phyloP scores from a whole-genome alignment of 2,329 filamentous ascomycete species.

The Cladosporium sp. region DNA sequence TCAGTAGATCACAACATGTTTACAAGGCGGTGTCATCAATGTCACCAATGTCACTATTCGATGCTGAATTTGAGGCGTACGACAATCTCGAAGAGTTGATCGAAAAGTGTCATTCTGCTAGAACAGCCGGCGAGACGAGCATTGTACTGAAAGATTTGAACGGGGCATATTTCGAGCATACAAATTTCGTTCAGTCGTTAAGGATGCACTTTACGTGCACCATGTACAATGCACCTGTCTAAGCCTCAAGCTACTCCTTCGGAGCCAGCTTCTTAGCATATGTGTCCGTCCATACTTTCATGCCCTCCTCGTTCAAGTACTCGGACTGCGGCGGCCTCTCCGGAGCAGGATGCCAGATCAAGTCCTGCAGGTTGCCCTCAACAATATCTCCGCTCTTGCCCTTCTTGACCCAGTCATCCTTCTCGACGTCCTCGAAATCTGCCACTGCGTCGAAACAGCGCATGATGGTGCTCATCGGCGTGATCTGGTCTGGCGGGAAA shows the following conservation, averaged over 20 bases:
- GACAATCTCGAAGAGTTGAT: too few relatives aligned
- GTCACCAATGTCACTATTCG: too few relatives aligned
- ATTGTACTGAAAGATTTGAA: too few relatives aligned
- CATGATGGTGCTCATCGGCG: conserved; percentile 37
- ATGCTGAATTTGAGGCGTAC: too few relatives aligned
- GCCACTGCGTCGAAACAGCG: conserved; percentile 37
- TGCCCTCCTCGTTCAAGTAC: conserved; percentile 19
- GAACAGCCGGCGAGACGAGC: too few relatives aligned
- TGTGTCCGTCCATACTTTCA: conserved; percentile 24
- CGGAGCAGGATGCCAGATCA: conserved; percentile 24
- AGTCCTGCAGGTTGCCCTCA: conserved; percentile 24
- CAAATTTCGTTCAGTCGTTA: too few relatives aligned
- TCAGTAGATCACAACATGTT: too few relatives aligned
- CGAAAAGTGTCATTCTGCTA: too few relatives aligned
- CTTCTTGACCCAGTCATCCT: conserved; percentile 22
- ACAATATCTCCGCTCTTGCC: conserved; percentile 26
- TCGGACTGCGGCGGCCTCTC: conserved; percentile 16
- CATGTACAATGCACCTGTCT: too few relatives aligned
- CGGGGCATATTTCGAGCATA: too few relatives aligned
- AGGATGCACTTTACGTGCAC: too few relatives aligned
- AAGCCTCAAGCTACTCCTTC: conserved; percentile 8
- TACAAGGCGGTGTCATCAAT: too few relatives aligned
- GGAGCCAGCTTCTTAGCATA: conserved; percentile 22
- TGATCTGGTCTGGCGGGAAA: conserved; percentile 38
- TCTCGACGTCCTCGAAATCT: conserved; percentile 22